Evolutionary conservation across 352 stramenopile genomes (phyloP), one percentile per base, ranked within the genome.

Genomic region (Phytophthora citrophthora): DNA sequence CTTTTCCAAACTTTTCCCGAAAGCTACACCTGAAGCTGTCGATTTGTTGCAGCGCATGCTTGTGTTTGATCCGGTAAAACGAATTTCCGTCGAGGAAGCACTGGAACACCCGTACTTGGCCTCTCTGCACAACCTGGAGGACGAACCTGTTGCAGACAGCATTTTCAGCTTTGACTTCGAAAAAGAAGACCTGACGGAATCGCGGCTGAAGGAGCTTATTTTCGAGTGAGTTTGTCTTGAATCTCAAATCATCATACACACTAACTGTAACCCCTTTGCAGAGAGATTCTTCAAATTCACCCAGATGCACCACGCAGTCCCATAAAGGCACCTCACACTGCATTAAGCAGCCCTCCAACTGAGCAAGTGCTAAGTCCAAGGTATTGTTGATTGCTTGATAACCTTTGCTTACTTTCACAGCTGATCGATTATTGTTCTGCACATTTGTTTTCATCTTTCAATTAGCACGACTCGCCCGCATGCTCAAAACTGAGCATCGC

Each of bases 71-170:
- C 89, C 88, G 8, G 60, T 74, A 27, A 94, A 94, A 61, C 88
- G 96, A 13, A 97, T 98, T 63, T 97, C 88, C 0, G 95, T 98
- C 12, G 85, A 96, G 46, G 88, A 97, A 61, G 96, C 95, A 6
- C 76, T 99, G 4, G 85, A 78, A 45, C 94, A 98, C 54, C 87
- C 90, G 41, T 98, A 97, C 68, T 70, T 97, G 46, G 81, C 90
- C 18, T 95, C 94, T 32, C 74, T 98, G 31, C 95, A 98, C 77
- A 96, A 98, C 45, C 62, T 84, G n/a, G 90, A 98, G 13, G 89
- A 98, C 64, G 94, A 98, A 59, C 93, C 94, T 13, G 75, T 87
- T 26, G 88, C 83, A 24, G 83, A 93, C 38, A 67, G 56, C 36
- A 54, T 49, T 46, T 96, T 96, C 50, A 94, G 87, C 70, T 96